These are phyloP conservation scores for Xerocomus spinulosus DNA, from an alignment of 768 basidiomycete genomes.

Conservation along the genomic window DNA sequence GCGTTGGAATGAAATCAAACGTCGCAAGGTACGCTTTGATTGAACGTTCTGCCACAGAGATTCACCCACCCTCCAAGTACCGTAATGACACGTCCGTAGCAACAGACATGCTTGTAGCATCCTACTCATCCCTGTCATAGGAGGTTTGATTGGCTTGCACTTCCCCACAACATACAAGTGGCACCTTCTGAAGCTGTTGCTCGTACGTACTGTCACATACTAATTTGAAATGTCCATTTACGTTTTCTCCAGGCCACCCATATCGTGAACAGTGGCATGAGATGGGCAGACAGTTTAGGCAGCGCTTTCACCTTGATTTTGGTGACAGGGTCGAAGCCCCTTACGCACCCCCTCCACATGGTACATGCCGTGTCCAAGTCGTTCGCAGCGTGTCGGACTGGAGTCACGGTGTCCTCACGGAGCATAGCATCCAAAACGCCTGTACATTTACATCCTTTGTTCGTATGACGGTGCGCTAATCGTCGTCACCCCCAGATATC, in stretches of 20 bases:
- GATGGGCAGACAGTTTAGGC: conserved; percentile 56
- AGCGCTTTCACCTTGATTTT: conserved; percentile 55
- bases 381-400: conserved; percentile 88
- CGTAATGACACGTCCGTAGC: conserved; percentile 42
- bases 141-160: conserved; percentile 63
- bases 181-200: conserved; percentile 66
- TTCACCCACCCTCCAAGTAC: conserved; percentile 22
- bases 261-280: conserved; percentile 57
- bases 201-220: conserved; percentile 35
- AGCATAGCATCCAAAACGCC: conserved; percentile 91
- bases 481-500: conserved; percentile 44
- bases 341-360: conserved; percentile 42
- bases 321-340: conserved; percentile 37
- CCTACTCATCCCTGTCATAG: conserved; percentile 28
- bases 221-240: neutral
- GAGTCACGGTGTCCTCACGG: conserved; percentile 88
- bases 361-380: conserved; percentile 69
- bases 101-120: neutral
- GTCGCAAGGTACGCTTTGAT: conserved; percentile 53
- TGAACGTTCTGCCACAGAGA: neutral
- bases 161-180: conserved; percentile 64
- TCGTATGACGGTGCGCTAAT: neutral
- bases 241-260: conserved; percentile 50
- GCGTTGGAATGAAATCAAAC: conserved; percentile 88
- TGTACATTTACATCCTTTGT: conserved; percentile 46